phyloP scores from a whole-genome alignment of 306 rosid genomes.

The Elaeagnus macrophylla region DNA sequence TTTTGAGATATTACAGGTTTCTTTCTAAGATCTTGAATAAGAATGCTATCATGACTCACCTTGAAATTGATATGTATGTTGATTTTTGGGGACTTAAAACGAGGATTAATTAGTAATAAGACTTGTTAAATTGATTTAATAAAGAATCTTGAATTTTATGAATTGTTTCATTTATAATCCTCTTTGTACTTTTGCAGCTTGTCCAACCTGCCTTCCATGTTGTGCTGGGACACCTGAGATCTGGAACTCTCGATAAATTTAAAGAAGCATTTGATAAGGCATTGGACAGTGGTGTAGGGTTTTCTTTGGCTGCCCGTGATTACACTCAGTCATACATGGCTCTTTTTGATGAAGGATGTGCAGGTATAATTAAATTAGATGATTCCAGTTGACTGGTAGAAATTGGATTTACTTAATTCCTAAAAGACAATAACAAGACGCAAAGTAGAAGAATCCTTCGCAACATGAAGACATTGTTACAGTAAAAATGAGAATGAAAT shows the following conservation, averaged over 20 bases:
- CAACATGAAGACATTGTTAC: background rate
- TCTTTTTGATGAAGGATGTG: constrained; percentile 57
- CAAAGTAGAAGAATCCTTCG: background rate
- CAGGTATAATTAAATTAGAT: constrained; percentile 44
- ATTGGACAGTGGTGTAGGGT: constrained; percentile 61
- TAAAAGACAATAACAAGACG: constrained; percentile 9
- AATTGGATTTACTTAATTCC: constrained; percentile 4
- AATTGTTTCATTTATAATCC: background rate
- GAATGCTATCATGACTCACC: background rate
- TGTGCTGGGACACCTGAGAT: constrained; percentile 66
- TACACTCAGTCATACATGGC: constrained; percentile 44
- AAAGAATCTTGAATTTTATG: background rate
- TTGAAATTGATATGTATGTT: background rate
- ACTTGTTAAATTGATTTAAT: constrained; percentile 1
- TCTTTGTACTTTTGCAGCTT: constrained; percentile 42
- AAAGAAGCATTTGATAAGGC: constrained; percentile 84
- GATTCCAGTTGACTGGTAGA: constrained; percentile 6
- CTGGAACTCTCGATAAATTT: constrained; percentile 68
- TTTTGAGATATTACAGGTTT: too few relatives aligned
- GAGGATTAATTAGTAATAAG: background rate
- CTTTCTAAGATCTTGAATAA: constrained; percentile 1
- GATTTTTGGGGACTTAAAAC: background rate
- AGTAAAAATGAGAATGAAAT: background rate
- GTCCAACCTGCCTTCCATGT: constrained; percentile 80
- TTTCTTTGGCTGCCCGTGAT: constrained; percentile 57